These are phyloP conservation scores for Lachnellula cervina DNA, from an alignment of 2,329 filamentous ascomycete genomes.

Conservation along the genomic window DNA sequence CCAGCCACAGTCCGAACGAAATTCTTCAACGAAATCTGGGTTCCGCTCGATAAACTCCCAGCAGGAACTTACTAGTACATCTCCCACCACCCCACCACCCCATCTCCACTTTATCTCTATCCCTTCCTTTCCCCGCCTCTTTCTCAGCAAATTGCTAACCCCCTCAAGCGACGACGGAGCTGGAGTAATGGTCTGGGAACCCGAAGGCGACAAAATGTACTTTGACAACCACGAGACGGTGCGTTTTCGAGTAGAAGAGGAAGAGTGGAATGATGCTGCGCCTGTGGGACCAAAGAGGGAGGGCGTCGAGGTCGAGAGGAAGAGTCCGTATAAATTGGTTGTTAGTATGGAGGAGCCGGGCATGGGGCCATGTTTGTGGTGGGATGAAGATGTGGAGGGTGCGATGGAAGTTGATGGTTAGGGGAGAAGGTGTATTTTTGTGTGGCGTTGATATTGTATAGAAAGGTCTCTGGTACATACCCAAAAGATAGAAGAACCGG, in stretches of 20 bases:
- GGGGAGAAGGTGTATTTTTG: not conserved
- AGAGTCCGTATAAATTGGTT: conserved; percentile 66
- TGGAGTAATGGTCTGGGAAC: conserved; percentile 79
- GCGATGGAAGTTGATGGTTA: conserved; percentile 5
- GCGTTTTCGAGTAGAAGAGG: conserved; percentile 76
- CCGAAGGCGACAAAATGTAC: conserved; percentile 68
- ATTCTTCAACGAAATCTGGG: conserved; percentile 90
- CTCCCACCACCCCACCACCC: conserved; percentile 1
- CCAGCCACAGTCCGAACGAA: conserved; percentile 63
- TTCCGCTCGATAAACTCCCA: conserved; percentile 69
- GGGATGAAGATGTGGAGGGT: conserved; percentile 39
- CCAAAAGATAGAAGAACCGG: not conserved
- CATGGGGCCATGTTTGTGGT: conserved; percentile 60
- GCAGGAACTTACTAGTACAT: conserved; percentile 72
- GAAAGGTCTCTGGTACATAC: not conserved
- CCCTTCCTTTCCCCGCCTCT: not conserved
- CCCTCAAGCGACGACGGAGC: conserved; percentile 61
- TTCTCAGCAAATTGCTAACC: conserved; percentile 4
- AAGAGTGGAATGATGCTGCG: conserved; percentile 88
- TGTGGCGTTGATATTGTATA: not conserved
- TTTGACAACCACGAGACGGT: conserved; percentile 90
- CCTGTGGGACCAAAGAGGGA: conserved; percentile 62
- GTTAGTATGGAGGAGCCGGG: conserved; percentile 60
- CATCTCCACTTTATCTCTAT: not conserved
- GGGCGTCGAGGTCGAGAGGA: conserved; percentile 50